Conservation (phyloP, 441 rosid genomes). For the Adansonia grandidieri region DNA sequence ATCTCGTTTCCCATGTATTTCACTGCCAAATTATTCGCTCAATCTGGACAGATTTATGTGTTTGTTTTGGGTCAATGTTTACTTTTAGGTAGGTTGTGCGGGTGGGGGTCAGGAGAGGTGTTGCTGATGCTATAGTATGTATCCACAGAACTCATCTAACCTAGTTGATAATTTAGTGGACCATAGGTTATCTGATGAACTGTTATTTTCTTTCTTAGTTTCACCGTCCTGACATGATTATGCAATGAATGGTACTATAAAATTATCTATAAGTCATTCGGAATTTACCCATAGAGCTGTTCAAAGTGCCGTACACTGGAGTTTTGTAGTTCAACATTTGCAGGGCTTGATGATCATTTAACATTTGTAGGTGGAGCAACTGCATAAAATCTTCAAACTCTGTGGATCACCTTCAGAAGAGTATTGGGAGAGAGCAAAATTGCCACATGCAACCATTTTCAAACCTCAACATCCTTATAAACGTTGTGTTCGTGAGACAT, state of each 20-base stretch:
- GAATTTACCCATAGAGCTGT: neutral
- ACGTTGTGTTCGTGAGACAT: conserved; percentile 71
- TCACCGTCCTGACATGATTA: neutral
- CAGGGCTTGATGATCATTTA: conserved; percentile 9
- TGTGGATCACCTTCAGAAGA: conserved; percentile 96
- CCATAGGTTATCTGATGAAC: neutral
- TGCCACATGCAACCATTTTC: conserved; percentile 83
- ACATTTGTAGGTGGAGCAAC: conserved; percentile 61
- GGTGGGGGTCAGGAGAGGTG: neutral
- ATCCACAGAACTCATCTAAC: neutral
- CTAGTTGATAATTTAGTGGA: neutral
- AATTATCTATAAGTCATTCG: neutral
- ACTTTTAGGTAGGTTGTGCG: neutral
- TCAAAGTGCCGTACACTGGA: neutral
- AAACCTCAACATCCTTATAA: conserved; percentile 90
- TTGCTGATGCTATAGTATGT: neutral
- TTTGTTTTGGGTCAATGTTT: neutral
- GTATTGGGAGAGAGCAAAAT: conserved; percentile 82
- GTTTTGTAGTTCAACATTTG: neutral
- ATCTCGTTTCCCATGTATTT: no score
- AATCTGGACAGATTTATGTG: neutral
- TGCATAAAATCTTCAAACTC: conserved; percentile 92
- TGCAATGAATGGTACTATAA: neutral
- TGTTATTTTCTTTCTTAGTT: neutral
- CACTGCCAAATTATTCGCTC: no score